Base-by-base conservation (phyloP, 2,329 filamentous ascomycete genomes). In the Beauveria caledonica region DNA sequence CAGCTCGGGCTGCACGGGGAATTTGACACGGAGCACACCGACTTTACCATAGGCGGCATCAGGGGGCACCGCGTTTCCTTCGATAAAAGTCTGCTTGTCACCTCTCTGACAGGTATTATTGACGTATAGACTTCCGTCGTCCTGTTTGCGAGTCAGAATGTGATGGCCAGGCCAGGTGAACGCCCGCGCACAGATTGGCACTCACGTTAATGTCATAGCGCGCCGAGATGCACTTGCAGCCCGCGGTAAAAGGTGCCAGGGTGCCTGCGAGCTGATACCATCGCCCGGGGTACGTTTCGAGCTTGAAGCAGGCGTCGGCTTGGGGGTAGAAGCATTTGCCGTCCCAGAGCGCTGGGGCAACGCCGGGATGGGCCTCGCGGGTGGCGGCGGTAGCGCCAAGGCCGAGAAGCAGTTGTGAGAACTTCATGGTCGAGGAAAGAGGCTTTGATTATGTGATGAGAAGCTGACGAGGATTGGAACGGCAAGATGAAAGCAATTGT, bases 211-310 rank as follows among this genome's bases (percentile, higher is more conserved):
- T 62, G 10, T 64, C 65, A 52, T 72, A 72, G 51, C 71, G 64
- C 17, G 70, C 70, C 56, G 63, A 67, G 49, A 68, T 70, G 65
- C 70, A 71, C 60, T 71, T 71, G 69, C 70, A 72, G 29, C 63
- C 63, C 5, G 66, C 65, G 13, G 66, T 71, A 60, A 68, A 72
- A 0, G 68, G 70, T 5, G 69, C 68, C 5, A 68, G 50, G 29
- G 69, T 71, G 36, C 70, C 70, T 13, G 70, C 70, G 21, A 72
- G 68, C 63, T 72, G 69, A 54, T 71, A 71, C 70, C 70, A 71
- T 50, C 69, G 68, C 13, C 70, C 70, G 23, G 71, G 68, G 61
- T 72, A 72, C 17, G 68, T 64, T 36, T 66, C 63, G 36, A 71
- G 65, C 19, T 67, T 60, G 54, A 72, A 72, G 19, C 62, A 65